Evolutionary conservation across 2,329 filamentous ascomycete genomes (phyloP).

Genomic region (Exophiala calicioides): DNA sequence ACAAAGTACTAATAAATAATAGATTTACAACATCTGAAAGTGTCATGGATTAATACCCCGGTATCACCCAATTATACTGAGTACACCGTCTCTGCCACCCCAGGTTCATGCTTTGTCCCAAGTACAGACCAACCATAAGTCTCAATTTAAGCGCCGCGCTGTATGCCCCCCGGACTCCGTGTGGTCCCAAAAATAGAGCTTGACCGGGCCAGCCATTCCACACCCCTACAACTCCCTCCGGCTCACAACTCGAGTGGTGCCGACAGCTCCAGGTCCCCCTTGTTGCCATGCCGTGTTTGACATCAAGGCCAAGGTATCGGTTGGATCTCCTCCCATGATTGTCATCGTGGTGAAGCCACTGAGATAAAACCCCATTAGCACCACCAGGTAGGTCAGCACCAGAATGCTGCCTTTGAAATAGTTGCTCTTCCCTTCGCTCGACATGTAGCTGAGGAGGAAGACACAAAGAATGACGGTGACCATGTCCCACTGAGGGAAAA

Average conservation of each 20-base stretch:
- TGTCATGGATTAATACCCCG: conserved; percentile 5
- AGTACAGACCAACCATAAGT: background rate
- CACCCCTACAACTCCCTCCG: conserved; percentile 18
- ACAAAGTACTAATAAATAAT: too few species aligned
- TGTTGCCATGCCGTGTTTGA: conserved; percentile 25
- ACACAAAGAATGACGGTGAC: conserved; percentile 94
- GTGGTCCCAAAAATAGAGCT: background rate
- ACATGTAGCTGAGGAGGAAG: conserved; percentile 95
- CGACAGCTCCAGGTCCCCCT: conserved; percentile 1
- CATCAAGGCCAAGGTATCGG: conserved; percentile 46
- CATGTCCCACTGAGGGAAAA: conserved; percentile 99
- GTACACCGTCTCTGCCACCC: background rate
- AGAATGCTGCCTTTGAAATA: conserved; percentile 99
- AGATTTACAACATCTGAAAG: too few species aligned
- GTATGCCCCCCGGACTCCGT: too few species aligned
- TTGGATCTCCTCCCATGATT: conserved; percentile 48
- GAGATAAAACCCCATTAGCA: conserved; percentile 88
- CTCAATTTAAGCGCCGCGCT: background rate
- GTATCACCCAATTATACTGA: background rate
- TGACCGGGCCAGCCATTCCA: too few species aligned
- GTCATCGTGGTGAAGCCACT: conserved; percentile 64
- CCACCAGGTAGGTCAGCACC: conserved; percentile 87
- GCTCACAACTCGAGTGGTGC: background rate
- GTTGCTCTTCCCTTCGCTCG: conserved; percentile 98
- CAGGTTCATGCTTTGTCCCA: background rate